A percentile compares a stretch with the other conserved stretches of the same genome.
These are phyloP conservation scores for Eragrostis tef DNA, from an alignment of 202 grass and related monocot species.

Conservation along the genomic window DNA sequence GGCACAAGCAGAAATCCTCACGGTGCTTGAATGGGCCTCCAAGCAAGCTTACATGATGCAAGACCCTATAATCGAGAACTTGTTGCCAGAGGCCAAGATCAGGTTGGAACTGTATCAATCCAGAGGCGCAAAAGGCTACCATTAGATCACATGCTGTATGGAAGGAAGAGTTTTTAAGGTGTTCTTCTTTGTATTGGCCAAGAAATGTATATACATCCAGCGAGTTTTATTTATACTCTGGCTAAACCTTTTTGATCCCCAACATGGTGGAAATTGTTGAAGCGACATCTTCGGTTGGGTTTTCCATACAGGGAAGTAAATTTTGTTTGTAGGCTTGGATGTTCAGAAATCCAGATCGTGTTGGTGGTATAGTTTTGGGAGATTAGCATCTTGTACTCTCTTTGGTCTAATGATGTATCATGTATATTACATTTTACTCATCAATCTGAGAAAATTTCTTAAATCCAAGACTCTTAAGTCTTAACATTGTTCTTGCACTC, in stretches of 20 bases:
- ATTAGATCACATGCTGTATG: slow-evolving; percentile 57
- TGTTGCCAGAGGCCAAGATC: slow-evolving; percentile 85
- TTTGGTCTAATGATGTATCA: slow-evolving; percentile 51
- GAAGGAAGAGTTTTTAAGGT: slow-evolving; percentile 42
- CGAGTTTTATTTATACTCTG: slow-evolving; percentile 51
- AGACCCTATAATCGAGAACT: slow-evolving; percentile 62
- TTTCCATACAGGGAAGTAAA: slow-evolving; percentile 41
- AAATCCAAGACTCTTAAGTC: slow-evolving; percentile 21
- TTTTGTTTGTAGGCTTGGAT: slow-evolving; percentile 57
- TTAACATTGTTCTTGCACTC: slow-evolving; percentile 16
- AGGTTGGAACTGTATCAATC: slow-evolving; percentile 91
- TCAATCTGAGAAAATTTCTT: slow-evolving; percentile 46
- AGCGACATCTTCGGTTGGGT: slow-evolving; percentile 51
- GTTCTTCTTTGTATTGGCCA: slow-evolving; percentile 55
- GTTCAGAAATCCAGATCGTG: slow-evolving; percentile 54
- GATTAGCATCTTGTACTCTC: slow-evolving; percentile 58
- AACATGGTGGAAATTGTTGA: slow-evolving; percentile 40
- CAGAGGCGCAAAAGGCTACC: slow-evolving; percentile 78
- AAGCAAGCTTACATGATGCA: slow-evolving; percentile 89
- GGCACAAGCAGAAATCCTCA: slow-evolving; percentile 86
- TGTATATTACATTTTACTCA: slow-evolving; percentile 57
- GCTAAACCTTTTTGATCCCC: slow-evolving; percentile 50
- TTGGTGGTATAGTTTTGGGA: slow-evolving; percentile 58
- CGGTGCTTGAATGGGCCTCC: slow-evolving; percentile 82
- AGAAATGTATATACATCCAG: slow-evolving; percentile 58